Base-by-base conservation (phyloP, 2,329 filamentous ascomycete species). In the Lecanicillium sp. region DNA sequence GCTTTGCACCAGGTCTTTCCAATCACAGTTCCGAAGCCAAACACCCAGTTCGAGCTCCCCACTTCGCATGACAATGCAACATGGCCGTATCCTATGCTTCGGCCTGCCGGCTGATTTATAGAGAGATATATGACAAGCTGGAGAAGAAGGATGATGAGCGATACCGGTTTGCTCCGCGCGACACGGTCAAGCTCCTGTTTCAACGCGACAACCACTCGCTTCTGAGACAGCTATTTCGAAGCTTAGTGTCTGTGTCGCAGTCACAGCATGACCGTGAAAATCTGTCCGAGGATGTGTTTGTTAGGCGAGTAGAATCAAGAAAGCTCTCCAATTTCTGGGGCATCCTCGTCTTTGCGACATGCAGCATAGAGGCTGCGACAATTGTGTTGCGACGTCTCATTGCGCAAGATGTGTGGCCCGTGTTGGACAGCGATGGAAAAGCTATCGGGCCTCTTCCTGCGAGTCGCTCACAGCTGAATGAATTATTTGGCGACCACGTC, bases 251-350 rank as follows among this genome's bases (percentile, higher is more conserved):
- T 9, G 5, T 17, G 6, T 17, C 23, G 10, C 29, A 51, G n/a
- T 32, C 46, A 27, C 42, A n/a, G 9, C 23, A 33, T 26, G n/a
- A n/a, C 6, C 23, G 8, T 23, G 26, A 14, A 17, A 38, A 5
- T 5, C n/a, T 58, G 3, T 52, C 52, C 3, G 51, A 51, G 15
- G 46, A 55, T n/a, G 33, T 41, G 3, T 52, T 62, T 24, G 35
- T 56, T 7, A 48, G 51, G 10, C 44, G 56, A 24, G 51, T 56
- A 14, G 37, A 53, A 42, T 42, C 55, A 3, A 50, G 58, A 15
- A 35, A 70, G 39, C 56, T 64, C 2, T 54, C 57, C 39, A 54
- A 58, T 35, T 60, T 63, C 23, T 49, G 65, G 10, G 63, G 61
- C 3, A 60, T 59, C 15, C 36, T 66, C n/a, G 52, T 66, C 2